Evolutionary conservation across 2,329 filamentous ascomycete species (phyloP).

Genomic region (Cladosporium sp.): DNA sequence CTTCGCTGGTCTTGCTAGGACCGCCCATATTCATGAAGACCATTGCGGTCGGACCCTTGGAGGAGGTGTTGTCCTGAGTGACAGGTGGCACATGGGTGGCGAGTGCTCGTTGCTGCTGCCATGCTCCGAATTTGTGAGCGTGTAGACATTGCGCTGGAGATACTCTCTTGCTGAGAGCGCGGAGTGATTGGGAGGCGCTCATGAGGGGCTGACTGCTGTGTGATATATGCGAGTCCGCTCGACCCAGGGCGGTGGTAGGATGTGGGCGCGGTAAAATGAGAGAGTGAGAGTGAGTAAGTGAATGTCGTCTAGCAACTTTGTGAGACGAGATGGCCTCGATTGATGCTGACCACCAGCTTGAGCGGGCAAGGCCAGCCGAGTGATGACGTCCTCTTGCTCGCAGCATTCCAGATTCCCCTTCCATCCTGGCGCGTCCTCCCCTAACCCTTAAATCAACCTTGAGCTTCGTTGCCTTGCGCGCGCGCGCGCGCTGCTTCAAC

Average conservation of each 20-base stretch:
- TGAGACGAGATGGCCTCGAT: conserved; percentile 1
- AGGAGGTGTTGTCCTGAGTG: conserved; percentile 70
- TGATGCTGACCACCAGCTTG: conserved; percentile 17
- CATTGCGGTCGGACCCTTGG: conserved; percentile 88
- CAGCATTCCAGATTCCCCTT: not conserved
- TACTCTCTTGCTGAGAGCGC: conserved; percentile 32
- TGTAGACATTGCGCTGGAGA: conserved; percentile 31
- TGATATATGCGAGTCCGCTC: not conserved
- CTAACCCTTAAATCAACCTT: not conserved
- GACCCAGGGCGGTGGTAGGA: not conserved
- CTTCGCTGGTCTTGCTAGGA: conserved; percentile 82
- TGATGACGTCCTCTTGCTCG: not conserved
- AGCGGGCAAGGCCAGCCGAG: not conserved
- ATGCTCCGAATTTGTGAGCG: conserved; percentile 29
- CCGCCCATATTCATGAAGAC: conserved; percentile 99
- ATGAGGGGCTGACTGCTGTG: conserved; percentile 23
- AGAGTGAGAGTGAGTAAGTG: not conserved
- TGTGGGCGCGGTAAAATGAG: not conserved
- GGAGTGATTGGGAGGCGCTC: conserved; percentile 31
- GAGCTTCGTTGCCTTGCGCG: not conserved
- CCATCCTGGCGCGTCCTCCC: not conserved
- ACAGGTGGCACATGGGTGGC: conserved; percentile 73
- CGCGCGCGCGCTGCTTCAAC: not conserved
- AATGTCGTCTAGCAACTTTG: conserved; percentile 10
- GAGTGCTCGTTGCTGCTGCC: conserved; percentile 32